These are phyloP conservation scores for Mucor circinelloides DNA, from an alignment of 371 early-diverging fungal genomes.

Conservation along the genomic window DNA sequence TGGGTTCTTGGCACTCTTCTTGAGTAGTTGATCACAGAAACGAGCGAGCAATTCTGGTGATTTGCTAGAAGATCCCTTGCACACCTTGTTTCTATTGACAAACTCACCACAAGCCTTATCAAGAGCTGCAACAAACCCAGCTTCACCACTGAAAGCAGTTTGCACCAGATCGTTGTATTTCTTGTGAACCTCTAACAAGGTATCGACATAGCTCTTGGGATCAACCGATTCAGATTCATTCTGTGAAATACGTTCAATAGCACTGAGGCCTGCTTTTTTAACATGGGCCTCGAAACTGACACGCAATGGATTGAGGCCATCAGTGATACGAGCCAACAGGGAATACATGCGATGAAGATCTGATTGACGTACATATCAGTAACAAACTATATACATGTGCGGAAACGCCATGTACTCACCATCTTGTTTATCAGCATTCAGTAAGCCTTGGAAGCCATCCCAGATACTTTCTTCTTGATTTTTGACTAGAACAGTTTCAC, in stretches of 20 bases:
- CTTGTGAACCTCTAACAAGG: conserved; percentile 78
- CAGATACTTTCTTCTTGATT: conserved; percentile 79
- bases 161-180: conserved; percentile 79
- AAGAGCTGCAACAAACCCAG: conserved; percentile 90
- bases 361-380: neutral
- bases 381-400: neutral
- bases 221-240: conserved; percentile 55
- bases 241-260: conserved; percentile 82
- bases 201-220: conserved; percentile 85
- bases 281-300: conserved; percentile 83
- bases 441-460: conserved; percentile 87
- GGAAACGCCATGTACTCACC: conserved; percentile 26
- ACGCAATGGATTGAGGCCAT: conserved; percentile 83
- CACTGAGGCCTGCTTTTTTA: conserved; percentile 78
- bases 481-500: conserved; percentile 84
- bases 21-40: conserved; percentile 82
- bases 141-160: conserved; percentile 78
- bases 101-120: conserved; percentile 94
- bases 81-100: conserved; percentile 87
- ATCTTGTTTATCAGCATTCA: conserved; percentile 84
- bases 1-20: conserved; percentile 81
- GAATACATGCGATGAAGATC: conserved; percentile 88
- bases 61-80: conserved; percentile 69
- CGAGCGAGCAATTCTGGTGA: conserved; percentile 87
- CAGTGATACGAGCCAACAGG: conserved; percentile 79